Percentiles rank a stretch among this genome's conserved stretches.
These are phyloP conservation scores for Pholiota microspora DNA, from an alignment of 768 basidiomycete species.

Conservation along the genomic window DNA sequence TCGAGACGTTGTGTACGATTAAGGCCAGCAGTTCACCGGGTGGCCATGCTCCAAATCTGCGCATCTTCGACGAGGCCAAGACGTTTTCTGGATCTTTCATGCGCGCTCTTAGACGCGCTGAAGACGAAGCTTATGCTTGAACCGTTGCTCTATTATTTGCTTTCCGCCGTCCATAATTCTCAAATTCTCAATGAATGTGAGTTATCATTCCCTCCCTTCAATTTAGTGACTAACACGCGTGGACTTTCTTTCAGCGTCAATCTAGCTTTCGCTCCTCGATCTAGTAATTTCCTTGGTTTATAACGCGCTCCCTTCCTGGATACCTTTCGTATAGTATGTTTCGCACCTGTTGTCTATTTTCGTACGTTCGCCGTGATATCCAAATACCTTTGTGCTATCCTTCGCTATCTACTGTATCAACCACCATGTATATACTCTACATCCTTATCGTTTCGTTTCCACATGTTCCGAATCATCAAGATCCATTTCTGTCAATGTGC, in stretches of 20 bases:
- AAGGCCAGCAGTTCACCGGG: slow-evolving; percentile 44
- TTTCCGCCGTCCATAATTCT: not conserved
- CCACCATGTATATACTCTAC: not conserved
- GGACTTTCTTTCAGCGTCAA: too few species aligned
- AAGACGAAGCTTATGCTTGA: slow-evolving; percentile 7
- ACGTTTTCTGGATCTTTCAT: slow-evolving; percentile 27
- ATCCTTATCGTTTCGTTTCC: not conserved
- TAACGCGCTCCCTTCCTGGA: too few species aligned
- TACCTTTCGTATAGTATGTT: too few species aligned
- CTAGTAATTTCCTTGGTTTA: too few species aligned
- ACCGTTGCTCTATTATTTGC: not conserved
- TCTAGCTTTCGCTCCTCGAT: too few species aligned
- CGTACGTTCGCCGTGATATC: too few species aligned
- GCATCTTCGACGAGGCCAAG: slow-evolving; percentile 40
- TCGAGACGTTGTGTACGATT: slow-evolving; percentile 47
- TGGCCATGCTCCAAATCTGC: slow-evolving; percentile 30
- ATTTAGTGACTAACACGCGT: too few species aligned
- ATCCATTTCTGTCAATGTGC: not conserved
- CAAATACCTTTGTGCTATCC: too few species aligned
- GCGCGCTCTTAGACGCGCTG: slow-evolving; percentile 21
- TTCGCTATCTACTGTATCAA: too few species aligned
- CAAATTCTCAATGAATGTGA: too few species aligned
- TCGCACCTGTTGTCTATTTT: too few species aligned
- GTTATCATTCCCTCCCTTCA: too few species aligned
- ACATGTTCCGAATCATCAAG: not conserved